Percentiles rank a stretch among this genome's conserved stretches.
Conservation (phyloP, 2,329 filamentous ascomycete species). For the Venturiaceae sp. region DNA sequence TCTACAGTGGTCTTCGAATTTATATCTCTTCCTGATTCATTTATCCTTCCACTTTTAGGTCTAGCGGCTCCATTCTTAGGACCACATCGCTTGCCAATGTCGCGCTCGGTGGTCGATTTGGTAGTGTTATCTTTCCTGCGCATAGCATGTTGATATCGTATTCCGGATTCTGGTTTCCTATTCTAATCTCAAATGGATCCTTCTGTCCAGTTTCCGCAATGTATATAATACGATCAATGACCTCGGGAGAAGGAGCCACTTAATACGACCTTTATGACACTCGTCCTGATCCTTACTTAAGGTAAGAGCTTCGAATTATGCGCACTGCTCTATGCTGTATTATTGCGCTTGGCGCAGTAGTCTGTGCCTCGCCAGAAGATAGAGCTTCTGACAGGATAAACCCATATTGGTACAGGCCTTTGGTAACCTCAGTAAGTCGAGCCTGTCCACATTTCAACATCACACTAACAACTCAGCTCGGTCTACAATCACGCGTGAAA, state of each 20-base stretch:
- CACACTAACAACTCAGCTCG: not conserved
- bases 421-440: not conserved
- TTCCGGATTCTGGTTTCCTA: not conserved
- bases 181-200: not conserved
- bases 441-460: not conserved
- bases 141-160: not conserved
- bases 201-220: not conserved
- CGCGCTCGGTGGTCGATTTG: not conserved
- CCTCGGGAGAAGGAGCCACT: too few relatives aligned
- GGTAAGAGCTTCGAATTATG: not conserved
- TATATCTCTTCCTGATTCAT: too few relatives aligned
- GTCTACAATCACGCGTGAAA: slow-evolving; percentile 13
- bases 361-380: not conserved
- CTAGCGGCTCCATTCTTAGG: not conserved
- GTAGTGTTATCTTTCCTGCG: not conserved
- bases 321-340: not conserved
- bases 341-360: not conserved
- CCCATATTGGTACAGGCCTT: not conserved
- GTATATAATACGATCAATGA: not conserved
- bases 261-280: too few relatives aligned
- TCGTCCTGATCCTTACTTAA: too few relatives aligned
- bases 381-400: too few relatives aligned
- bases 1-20: not conserved
- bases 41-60: not conserved
- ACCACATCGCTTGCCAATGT: not conserved